Conservation (phyloP, 2,329 filamentous ascomycete genomes). For the Magnaporthales sp. region DNA sequence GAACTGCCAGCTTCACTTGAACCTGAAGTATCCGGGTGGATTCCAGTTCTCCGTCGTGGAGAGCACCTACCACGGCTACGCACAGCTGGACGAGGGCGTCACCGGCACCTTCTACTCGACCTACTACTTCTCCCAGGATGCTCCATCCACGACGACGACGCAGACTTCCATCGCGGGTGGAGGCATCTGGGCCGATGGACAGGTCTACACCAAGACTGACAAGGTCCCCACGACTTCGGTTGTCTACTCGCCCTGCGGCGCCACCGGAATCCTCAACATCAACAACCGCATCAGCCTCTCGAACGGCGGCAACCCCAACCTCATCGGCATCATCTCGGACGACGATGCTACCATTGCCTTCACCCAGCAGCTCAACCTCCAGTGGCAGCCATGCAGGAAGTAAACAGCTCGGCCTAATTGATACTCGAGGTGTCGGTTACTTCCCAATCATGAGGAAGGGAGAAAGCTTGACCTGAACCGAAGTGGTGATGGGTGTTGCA, state of each 20-base stretch:
- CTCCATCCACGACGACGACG: constrained; percentile 32
- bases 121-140: constrained; percentile 38
- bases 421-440: neutral
- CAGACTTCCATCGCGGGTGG: constrained; percentile 32
- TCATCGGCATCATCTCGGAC: constrained; percentile 31
- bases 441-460: neutral
- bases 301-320: constrained; percentile 22
- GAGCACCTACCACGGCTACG: constrained; percentile 39
- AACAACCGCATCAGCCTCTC: constrained; percentile 36
- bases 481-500: neutral
- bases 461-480: neutral
- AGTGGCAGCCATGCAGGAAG: constrained; percentile 23
- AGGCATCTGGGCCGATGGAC: constrained; percentile 29
- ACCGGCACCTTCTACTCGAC: constrained; percentile 36
- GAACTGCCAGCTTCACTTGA: constrained; percentile 39
- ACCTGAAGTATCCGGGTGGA: constrained; percentile 35
- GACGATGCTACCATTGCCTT: constrained; percentile 35
- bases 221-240: constrained; percentile 32
- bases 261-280: constrained; percentile 35
- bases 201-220: constrained; percentile 39
- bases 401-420: neutral
- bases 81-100: constrained; percentile 33
- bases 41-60: constrained; percentile 37
- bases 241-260: constrained; percentile 36
- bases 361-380: constrained; percentile 33